Evolutionary conservation across 2,329 filamentous ascomycete species (phyloP).

Genomic region (Talaromyces rugulosus): DNA sequence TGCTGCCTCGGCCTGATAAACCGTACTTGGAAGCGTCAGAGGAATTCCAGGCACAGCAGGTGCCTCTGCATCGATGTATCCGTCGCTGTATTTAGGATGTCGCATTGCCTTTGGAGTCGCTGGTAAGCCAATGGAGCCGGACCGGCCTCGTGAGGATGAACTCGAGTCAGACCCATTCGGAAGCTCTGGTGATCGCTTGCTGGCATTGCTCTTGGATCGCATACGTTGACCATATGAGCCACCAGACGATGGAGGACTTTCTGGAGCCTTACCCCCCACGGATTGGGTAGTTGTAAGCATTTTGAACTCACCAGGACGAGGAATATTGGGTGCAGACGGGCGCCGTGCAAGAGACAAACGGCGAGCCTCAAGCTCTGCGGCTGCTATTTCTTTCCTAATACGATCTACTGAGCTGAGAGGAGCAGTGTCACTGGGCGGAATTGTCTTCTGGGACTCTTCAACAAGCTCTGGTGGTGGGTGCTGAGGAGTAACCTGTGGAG

Average conservation of each 20-base stretch:
- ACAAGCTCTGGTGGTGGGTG: constrained; percentile 4
- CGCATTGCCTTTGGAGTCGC: constrained; percentile 90
- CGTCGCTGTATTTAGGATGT: constrained; percentile 62
- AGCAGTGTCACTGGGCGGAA: constrained; percentile 16
- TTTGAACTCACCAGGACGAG: constrained; percentile 61
- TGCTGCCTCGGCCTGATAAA: constrained; percentile 34
- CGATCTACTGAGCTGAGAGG: constrained; percentile 53
- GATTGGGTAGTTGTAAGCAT: constrained; percentile 34
- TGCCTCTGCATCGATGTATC: constrained; percentile 41
- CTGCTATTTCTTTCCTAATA: constrained; percentile 69
- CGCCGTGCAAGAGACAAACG: constrained; percentile 77
- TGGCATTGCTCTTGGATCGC: constrained; percentile 29
- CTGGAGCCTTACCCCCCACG: constrained; percentile 30
- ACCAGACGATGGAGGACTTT: constrained; percentile 39
- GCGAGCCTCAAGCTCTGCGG: constrained; percentile 82
- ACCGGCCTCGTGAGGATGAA: constrained; percentile 38
- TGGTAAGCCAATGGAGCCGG: constrained; percentile 68
- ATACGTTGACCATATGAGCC: constrained; percentile 27
- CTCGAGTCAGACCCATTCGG: constrained; percentile 36
- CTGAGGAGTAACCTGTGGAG: constrained; percentile 1
- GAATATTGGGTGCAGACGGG: constrained; percentile 74
- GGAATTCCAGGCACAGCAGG: constrained; percentile 57
- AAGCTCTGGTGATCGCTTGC: constrained; percentile 35
- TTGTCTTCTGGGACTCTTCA: constrained; percentile 22
- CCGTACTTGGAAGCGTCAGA: constrained; percentile 31